Evolutionary conservation across 345 rosid species (phyloP), one percentile per base, ranked within the genome.

Genomic region (Ricinus communis): DNA sequence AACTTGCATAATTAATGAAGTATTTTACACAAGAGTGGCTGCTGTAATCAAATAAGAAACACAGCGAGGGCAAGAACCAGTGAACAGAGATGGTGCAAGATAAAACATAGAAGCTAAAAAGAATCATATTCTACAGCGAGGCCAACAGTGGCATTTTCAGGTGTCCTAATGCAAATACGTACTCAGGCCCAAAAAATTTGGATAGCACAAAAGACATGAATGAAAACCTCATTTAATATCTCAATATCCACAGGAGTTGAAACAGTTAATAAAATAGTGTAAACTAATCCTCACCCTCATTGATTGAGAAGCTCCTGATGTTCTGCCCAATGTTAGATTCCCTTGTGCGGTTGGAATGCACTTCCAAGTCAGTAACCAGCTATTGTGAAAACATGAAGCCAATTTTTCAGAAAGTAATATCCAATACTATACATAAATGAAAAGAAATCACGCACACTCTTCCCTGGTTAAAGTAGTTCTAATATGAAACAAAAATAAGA

Each of bases 331-430:
- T 79, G 77, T 81, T 82, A 59, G 85, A 77, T 75, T 78, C 88
- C 70, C 77, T 82, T 79, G 77, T 68, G 60, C 70, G 65, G 65
- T 75, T 65, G 10, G 97, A 88, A 77, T 80, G 70, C 71, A 87
- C 80, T 79, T 85, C 93, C 85, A 93, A 73, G 70, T 80, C 86
- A 70, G 74, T 75, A 74, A 83, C 63, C 84, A 93, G 77, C 98
- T 93, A 80, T 76, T 25, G 70, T 64, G 70, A 77, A 79, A 69
- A 40, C 74, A 78, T 30, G 67, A 71, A 55, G 70, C 67, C 72
- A 78, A 76, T 70, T 33, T 50, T 45, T 61, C 43, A 71, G 54
- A 45, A 66, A 69, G 33, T 49, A 41, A 50, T 27, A 71, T 21
- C 53, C 56, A 58, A 36, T 31, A 64, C 62, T 8, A 18, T 59